Evolutionary conservation across 1,139 yeast genomes (phyloP).

Genomic region (Geotrichum histeridarum): DNA sequence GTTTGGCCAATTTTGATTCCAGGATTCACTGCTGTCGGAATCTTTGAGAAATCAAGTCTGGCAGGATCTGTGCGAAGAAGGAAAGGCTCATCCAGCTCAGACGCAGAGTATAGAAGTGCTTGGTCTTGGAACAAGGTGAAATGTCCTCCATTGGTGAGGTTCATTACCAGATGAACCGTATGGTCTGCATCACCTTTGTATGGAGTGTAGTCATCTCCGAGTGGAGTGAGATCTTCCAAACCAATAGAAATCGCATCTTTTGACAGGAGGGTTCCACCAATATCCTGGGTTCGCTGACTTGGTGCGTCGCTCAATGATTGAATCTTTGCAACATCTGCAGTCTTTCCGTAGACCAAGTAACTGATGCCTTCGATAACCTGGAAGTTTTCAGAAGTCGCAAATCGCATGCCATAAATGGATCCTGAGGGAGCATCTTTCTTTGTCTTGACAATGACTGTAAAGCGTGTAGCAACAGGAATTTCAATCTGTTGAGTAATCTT

Average conservation of each 20-base stretch:
- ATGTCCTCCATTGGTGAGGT: slow-evolving; percentile 32
- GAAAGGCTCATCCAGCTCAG: slow-evolving; percentile 14
- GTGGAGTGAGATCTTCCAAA: slow-evolving; percentile 14
- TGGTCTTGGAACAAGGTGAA: slow-evolving; percentile 33
- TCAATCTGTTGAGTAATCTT: slow-evolving; percentile 23
- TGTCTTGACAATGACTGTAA: slow-evolving; percentile 36
- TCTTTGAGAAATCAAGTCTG: slow-evolving; percentile 10
- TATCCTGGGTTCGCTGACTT: slow-evolving; percentile 6
- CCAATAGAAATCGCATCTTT: background rate
- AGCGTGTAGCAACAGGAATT: slow-evolving; percentile 36
- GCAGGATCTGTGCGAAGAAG: slow-evolving; percentile 14
- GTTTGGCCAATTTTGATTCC: slow-evolving; percentile 32
- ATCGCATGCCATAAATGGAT: slow-evolving; percentile 29
- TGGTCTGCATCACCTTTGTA: slow-evolving; percentile 28
- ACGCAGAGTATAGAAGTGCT: slow-evolving; percentile 1
- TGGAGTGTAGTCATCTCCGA: slow-evolving; percentile 1
- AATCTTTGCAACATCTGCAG: slow-evolving; percentile 10
- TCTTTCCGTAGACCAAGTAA: slow-evolving; percentile 30
- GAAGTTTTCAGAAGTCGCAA: slow-evolving; percentile 36
- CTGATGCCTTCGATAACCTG: slow-evolving; percentile 38
- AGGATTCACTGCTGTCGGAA: slow-evolving; percentile 24
- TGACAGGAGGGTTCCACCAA: slow-evolving; percentile 8
- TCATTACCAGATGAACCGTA: slow-evolving; percentile 29
- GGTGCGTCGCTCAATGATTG: slow-evolving; percentile 8
- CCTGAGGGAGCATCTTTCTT: slow-evolving; percentile 18